phyloP scores from a whole-genome alignment of 148 eudicot genomes.

The Polygonum maritimum region DNA sequence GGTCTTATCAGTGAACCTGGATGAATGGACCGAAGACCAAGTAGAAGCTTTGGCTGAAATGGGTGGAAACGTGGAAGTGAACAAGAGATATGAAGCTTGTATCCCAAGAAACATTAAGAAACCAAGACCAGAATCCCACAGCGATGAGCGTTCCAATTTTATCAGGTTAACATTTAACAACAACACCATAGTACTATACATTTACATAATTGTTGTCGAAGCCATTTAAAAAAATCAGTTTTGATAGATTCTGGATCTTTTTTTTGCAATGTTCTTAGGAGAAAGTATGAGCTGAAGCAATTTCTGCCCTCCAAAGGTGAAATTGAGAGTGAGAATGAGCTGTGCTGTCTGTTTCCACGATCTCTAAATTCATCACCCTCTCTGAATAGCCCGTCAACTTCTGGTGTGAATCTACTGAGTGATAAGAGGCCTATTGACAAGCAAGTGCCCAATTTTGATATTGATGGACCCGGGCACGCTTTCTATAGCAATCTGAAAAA shows the following conservation, averaged over 20 bases:
- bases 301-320: constrained; percentile 20
- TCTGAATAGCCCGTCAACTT: constrained; percentile 12
- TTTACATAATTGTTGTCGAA: background rate
- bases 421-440: constrained; percentile 62
- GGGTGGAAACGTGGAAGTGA: constrained; percentile 74
- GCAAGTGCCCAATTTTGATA: constrained; percentile 41
- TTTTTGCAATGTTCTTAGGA: constrained; percentile 36
- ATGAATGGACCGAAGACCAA: constrained; percentile 92
- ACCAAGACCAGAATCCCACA: constrained; percentile 66
- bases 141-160: constrained; percentile 78
- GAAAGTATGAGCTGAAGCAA: constrained; percentile 79
- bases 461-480: constrained; percentile 56
- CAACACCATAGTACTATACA: too few species aligned
- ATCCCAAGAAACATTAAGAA: constrained; percentile 49
- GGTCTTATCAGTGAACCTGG: constrained; percentile 83
- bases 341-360: constrained; percentile 30
- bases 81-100: constrained; percentile 69
- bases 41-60: constrained; percentile 49
- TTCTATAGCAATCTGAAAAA: constrained; percentile 71
- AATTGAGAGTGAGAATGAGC: constrained; percentile 21
- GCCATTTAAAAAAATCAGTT: background rate
- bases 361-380: constrained; percentile 25
- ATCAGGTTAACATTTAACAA: constrained; percentile 37
- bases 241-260: background rate
- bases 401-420: constrained; percentile 15